Evolutionary conservation across 2,329 filamentous ascomycete species (phyloP).

Genomic region (Aspergillus fructus): DNA sequence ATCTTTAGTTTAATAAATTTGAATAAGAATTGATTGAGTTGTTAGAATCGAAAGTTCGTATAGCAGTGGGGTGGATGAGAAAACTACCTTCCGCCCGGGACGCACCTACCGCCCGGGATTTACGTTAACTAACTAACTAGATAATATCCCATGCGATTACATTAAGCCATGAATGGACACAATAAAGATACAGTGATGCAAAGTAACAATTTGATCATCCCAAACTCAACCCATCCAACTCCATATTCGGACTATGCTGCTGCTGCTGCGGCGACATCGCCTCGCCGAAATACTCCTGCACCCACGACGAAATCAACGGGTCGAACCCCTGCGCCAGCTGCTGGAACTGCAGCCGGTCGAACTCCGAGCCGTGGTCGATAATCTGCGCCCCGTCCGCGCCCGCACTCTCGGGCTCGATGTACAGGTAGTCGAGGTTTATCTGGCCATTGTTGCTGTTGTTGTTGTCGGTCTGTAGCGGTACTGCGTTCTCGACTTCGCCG

Average conservation of each 20-base stretch:
- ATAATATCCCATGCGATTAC: not conserved
- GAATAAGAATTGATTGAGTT: no score
- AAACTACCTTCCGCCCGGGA: no score
- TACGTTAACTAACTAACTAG: no score
- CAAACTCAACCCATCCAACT: slow-evolving; percentile 2
- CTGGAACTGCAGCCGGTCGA: slow-evolving; percentile 1
- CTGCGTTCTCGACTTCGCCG: not conserved
- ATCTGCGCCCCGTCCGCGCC: not conserved
- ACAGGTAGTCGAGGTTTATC: slow-evolving; percentile 15
- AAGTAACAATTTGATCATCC: not conserved
- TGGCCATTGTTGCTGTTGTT: not conserved
- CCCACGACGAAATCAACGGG: slow-evolving; percentile 12
- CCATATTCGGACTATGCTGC: not conserved
- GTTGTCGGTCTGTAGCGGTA: not conserved
- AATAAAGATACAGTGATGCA: not conserved
- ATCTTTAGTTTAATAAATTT: no score
- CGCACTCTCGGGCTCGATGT: slow-evolving; percentile 1
- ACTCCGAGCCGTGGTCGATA: not conserved
- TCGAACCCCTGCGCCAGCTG: slow-evolving; percentile 6
- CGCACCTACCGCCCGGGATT: no score
- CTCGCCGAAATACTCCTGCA: slow-evolving; percentile 14
- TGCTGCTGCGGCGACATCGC: not conserved
- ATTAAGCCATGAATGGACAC: not conserved
- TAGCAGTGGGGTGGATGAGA: no score
- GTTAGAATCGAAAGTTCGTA: no score